Conservation (phyloP, 2,329 filamentous ascomycete species). For the Ophiostoma ips region DNA sequence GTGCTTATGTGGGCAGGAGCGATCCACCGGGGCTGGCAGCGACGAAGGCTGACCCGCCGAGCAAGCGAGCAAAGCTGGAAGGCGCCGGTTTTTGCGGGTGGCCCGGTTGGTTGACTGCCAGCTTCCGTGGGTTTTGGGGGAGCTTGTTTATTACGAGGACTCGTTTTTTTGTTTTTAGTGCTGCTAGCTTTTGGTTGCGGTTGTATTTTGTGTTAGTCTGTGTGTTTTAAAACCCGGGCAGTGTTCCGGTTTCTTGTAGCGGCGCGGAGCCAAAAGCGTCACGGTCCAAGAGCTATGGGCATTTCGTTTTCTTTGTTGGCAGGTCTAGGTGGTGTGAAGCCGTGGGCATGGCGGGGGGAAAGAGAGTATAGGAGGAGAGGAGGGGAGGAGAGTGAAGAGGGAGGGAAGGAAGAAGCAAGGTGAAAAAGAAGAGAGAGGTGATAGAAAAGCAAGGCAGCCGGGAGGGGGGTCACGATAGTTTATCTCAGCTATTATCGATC, state of each 20-base stretch:
- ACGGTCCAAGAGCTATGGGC: not conserved
- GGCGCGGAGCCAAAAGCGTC: not conserved
- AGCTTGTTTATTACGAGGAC: not conserved
- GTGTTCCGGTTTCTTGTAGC: not conserved
- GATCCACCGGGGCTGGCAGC: not conserved
- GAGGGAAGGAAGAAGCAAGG: not conserved
- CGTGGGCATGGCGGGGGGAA: not conserved
- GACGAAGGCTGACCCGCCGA: not conserved
- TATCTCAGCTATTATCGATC: too few species aligned
- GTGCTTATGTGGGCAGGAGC: not conserved
- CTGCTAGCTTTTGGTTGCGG: too few species aligned
- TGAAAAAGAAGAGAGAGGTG: too few species aligned
- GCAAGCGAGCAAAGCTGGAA: too few species aligned
- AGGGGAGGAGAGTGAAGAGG: not conserved
- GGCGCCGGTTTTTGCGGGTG: too few species aligned
- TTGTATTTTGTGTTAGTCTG: not conserved
- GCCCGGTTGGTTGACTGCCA: too few species aligned
- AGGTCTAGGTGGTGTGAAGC: too few species aligned
- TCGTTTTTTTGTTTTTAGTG: not conserved
- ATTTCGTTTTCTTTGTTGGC: constrained; percentile 1
- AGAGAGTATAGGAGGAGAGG: not conserved
- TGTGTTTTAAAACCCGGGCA: too few species aligned
- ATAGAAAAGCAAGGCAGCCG: too few species aligned
- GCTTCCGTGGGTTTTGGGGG: too few species aligned
- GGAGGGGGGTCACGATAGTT: too few species aligned